A percentile compares a stretch with the other conserved stretches of the same genome.
Conservation (phyloP, 495 filamentous ascomycete genomes). For the Penicillium chermesinum region DNA sequence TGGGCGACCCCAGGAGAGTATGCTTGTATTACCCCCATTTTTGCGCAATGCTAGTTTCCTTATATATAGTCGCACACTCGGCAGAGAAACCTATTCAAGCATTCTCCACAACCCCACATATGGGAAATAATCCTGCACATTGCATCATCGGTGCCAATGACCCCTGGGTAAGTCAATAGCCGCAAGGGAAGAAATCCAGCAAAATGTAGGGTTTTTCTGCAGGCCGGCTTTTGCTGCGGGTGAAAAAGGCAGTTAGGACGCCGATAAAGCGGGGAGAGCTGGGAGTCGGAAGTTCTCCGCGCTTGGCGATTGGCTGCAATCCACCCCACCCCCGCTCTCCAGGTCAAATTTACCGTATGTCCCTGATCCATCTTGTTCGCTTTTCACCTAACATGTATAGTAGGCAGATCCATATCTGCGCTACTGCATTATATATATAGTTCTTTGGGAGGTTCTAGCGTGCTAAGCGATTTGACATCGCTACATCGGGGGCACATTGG, state of each 20-base stretch:
- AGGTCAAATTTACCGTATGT: not conserved
- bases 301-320: not conserved
- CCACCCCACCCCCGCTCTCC: slow-evolving; percentile 1
- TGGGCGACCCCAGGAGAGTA: not conserved
- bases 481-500: not conserved
- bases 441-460: no score
- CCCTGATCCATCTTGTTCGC: no score
- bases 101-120: slow-evolving; percentile 8
- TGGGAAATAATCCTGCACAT: not conserved
- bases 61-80: not conserved
- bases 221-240: slow-evolving; percentile 4
- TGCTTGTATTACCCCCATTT: not conserved
- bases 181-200: not conserved
- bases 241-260: not conserved
- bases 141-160: slow-evolving; percentile 4
- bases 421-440: no score
- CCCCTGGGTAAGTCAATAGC: slow-evolving; percentile 7
- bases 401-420: no score
- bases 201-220: not conserved
- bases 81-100: not conserved
- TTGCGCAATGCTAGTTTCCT: not conserved
- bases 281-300: slow-evolving; percentile 3
- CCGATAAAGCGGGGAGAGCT: slow-evolving; percentile 1
- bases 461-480: not conserved
- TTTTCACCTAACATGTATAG: no score